These are phyloP conservation scores for Phytophthora sp. DNA, from an alignment of 352 stramenopile genomes.

Conservation along the genomic window DNA sequence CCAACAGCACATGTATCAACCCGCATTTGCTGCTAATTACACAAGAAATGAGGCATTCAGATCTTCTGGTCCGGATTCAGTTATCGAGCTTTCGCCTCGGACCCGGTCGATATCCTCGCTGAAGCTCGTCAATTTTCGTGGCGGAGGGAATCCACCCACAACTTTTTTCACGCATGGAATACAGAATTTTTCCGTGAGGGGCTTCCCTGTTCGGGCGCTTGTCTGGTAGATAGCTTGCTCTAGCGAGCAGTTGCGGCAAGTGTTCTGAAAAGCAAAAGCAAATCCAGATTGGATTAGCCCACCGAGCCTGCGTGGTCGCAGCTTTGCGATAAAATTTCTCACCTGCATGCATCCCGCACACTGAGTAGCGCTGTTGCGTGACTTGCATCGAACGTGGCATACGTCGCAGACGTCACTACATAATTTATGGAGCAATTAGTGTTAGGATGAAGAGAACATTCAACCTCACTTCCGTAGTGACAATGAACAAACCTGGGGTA, in stretches of 20 bases:
- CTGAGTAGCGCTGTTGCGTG: conserved; percentile 12
- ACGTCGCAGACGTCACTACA: conserved; percentile 39
- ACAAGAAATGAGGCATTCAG: conserved; percentile 24
- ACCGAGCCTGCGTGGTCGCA: no score
- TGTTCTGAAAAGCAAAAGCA: conserved; percentile 24
- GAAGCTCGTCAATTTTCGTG: conserved; percentile 20
- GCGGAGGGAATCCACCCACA: background rate
- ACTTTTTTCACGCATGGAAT: conserved; percentile 37
- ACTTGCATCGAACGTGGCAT: conserved; percentile 27
- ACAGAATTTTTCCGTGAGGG: conserved; percentile 36
- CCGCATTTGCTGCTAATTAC: no score
- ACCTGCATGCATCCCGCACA: conserved; percentile 39
- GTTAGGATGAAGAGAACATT: no score
- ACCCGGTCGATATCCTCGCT: conserved; percentile 3
- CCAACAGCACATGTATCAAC: no score
- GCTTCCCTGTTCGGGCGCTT: conserved; percentile 23
- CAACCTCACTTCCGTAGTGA: background rate
- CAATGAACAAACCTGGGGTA: conserved; percentile 21
- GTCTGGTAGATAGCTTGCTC: conserved; percentile 32
- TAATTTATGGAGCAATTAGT: no score
- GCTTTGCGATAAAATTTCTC: background rate
- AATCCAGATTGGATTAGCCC: no score
- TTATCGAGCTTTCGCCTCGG: conserved; percentile 10
- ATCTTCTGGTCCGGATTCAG: conserved; percentile 15
- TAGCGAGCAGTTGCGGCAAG: conserved; percentile 33